Conservation (phyloP, 192 early-diverging fungal genomes). For the Dissophora ornata region DNA sequence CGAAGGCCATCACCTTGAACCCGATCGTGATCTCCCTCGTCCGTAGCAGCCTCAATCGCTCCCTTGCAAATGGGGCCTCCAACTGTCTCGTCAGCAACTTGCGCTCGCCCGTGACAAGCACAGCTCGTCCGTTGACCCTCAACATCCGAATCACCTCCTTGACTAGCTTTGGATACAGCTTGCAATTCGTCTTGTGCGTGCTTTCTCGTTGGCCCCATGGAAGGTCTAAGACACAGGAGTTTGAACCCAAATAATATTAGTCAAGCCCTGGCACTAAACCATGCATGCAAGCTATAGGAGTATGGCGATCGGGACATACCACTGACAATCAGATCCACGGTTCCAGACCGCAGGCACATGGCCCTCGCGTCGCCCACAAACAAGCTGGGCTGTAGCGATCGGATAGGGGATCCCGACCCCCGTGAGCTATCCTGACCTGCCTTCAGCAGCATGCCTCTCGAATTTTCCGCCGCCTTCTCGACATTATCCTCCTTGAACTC, state of each 20-base stretch:
- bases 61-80: slow-evolving; percentile 25
- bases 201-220: slow-evolving; percentile 48
- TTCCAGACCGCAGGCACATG: slow-evolving; percentile 13
- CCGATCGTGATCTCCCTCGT: slow-evolving; percentile 47
- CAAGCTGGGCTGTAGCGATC: neutral
- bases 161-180: slow-evolving; percentile 59
- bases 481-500: slow-evolving; percentile 41
- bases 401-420: neutral
- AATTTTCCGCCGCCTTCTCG: slow-evolving; percentile 33
- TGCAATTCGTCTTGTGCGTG: slow-evolving; percentile 44
- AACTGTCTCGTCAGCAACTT: slow-evolving; percentile 56
- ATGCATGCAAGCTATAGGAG: too few species aligned
- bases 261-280: too few species aligned
- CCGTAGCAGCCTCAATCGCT: slow-evolving; percentile 7
- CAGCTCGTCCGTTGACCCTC: slow-evolving; percentile 46
- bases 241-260: neutral
- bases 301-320: slow-evolving; percentile 9
- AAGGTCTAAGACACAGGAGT: slow-evolving; percentile 21
- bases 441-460: slow-evolving; percentile 17
- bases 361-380: slow-evolving; percentile 37
- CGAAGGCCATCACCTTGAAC: slow-evolving; percentile 47
- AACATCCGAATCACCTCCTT: slow-evolving; percentile 48
- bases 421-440: neutral
- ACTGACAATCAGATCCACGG: slow-evolving; percentile 40
- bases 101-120: slow-evolving; percentile 58